Base-by-base conservation (phyloP, 1,284 basidiomycete species). In the Lentinula novae-zelandiae region DNA sequence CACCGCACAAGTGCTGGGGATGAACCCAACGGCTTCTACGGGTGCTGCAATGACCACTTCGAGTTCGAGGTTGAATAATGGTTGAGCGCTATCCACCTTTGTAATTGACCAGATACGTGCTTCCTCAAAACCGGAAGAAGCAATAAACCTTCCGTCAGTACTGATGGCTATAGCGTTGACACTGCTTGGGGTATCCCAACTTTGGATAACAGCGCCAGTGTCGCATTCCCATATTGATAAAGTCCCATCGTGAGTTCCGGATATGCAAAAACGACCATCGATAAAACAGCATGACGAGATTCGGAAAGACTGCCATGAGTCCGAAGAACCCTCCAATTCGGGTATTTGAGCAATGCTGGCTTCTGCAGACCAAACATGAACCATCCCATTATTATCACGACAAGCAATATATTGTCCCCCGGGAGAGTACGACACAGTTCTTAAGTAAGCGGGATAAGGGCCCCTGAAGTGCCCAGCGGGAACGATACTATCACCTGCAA, bases 161-260 rank as follows among this genome's bases (percentile, higher is more conserved):
- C 40, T 56, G n/a, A 2, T 15, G 4, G 40, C 22, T 10, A 56
- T 15, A 44, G 42, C 27, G n/a, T 9, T 7, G 6, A 46, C 54
- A 9, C 22, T 13, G 10, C 9, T 17, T 12, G 17, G 9, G 15
- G 27, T n/a, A 8, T 12, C 27, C 54, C 54, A 56, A 15, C 22
- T 46, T 9, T 56, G 54, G 33, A 48, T n/a, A 7, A n/a, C 13
- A 12, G 31, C 27, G 6, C 53, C 40, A 27, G 53, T 55, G 13
- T 55, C 40, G 20, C 53, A 55, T 7, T 55, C 53, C 53, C 53
- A 55, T 12, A 55, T 44, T 12, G 53, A 44, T 15, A 55, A 33
- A 6, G 3, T n/a, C 8, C 53, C 53, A 34, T 15, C 53, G 27
- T 12, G 13, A 33, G 5, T 5, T 4, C 53, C 53, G 33, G 39